Evolutionary conservation across 306 rosid species (phyloP).

Genomic region (Cyclanthera cordifolia): DNA sequence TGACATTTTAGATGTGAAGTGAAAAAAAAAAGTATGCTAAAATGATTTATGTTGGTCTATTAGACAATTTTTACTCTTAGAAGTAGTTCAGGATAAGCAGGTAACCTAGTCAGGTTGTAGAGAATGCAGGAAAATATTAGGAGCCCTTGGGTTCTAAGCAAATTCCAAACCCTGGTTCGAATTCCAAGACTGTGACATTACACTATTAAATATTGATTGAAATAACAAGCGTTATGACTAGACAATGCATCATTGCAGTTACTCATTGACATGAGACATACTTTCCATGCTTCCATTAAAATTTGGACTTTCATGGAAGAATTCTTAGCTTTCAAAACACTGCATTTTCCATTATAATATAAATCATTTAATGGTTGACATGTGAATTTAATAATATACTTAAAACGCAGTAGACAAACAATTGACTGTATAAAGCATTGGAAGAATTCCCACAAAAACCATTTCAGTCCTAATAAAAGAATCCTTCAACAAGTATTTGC

Average conservation of each 20-base stretch:
- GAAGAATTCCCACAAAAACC: not conserved
- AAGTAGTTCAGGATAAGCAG: too few relatives aligned
- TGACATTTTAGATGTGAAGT: too few relatives aligned
- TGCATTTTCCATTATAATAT: not conserved
- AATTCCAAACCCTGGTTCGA: too few relatives aligned
- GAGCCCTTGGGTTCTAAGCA: too few relatives aligned
- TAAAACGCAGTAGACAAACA: conserved; percentile 8
- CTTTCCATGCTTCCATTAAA: conserved; percentile 4
- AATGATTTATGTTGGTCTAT: too few relatives aligned
- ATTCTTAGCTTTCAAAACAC: conserved; percentile 5
- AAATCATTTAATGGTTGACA: not conserved
- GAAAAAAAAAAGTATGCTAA: too few relatives aligned
- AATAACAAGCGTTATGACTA: conserved; percentile 11
- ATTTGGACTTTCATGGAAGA: conserved; percentile 8
- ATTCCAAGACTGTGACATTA: too few relatives aligned
- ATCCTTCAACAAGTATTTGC: conserved; percentile 5
- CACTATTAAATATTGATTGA: not conserved
- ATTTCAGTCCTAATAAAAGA: not conserved
- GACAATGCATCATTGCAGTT: not conserved
- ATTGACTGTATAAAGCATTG: conserved; percentile 11
- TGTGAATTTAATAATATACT: conserved; percentile 3
- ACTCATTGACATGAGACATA: conserved; percentile 9
- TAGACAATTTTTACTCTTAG: too few relatives aligned
- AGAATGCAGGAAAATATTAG: too few relatives aligned
- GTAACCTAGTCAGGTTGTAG: too few relatives aligned